Base-by-base conservation (phyloP, 768 basidiomycete species). In the Psilocybe azurescens region DNA sequence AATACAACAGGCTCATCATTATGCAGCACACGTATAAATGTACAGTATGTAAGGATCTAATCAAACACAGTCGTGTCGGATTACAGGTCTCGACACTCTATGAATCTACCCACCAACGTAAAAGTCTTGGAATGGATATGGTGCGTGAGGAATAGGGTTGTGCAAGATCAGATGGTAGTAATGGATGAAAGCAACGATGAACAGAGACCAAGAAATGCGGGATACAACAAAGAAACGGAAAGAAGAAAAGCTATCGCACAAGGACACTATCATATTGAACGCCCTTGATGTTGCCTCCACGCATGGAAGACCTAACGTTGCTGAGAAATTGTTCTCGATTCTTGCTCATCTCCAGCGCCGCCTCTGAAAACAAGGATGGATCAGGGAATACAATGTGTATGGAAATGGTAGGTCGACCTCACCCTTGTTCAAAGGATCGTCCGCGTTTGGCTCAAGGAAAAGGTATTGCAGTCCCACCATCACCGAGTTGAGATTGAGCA, bases 371-470 rank as follows among this genome's bases (percentile, higher is more conserved):
- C 13, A 52, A 58, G 58, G 39, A 36, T 46, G 28, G 16, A 60
- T 70, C 20, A 54, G 44, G n/a, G n/a, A 32, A 67, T 50, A 18
- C 38, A 49, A 29, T n/a, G n/a, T n/a, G 20, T 32, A 44, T 54
- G 16, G 11, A 2, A 32, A 36, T 52, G 16, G 58, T 32, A 60
- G 59, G 53, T 39, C 7, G 33, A 20, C 60, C 88, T 50, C 63
- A 94, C 97, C 97, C 79, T 99, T 99, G 83, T 99, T 99, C 71
- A 99, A 74, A 14, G 97, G 97, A 77, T 99, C 97, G 69, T 99
- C 97, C 41, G 97, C 93, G 70, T 99, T 99, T 13, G 97, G 97
- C 76, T 99, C 97, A 60, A 99, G 82, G 84, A 99, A 99, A 56
- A 99, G 86, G 72, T 98, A 99, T 75, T 99, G 97, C 59, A 99